Evolutionary conservation across 2,329 filamentous ascomycete genomes (phyloP), one percentile per base, ranked within the genome.

Genomic region (Aquanectria penicillioides): DNA sequence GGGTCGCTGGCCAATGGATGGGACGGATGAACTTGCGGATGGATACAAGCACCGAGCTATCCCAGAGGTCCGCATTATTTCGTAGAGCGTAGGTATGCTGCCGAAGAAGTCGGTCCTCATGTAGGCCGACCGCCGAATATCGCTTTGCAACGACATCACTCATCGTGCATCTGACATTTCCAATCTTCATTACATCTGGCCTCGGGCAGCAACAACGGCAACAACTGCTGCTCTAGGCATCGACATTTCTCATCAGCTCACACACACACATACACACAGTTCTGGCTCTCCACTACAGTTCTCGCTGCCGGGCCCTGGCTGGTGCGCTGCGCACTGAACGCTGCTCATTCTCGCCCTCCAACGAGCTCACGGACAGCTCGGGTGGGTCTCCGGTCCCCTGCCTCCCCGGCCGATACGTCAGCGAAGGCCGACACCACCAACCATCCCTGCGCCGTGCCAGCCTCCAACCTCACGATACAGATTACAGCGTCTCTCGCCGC

Each of bases 381-480:
- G 51, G 68, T 70, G 68, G 68, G 65, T 65, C 68, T 26, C 54
- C 56, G 61, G 57, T 59, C 59, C 65, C 66, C 62, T 69, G 64
- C 55, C 57, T 59, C 65, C 40, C 62, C 63, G 67, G 62, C 60
- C 66, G 64, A 68, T 74, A 75, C 73, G 73, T 75, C 73, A 75
- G 73, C 72, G 65, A 64, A 58, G 62, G 57, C 65, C 61, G 52
- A 46, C 59, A 65, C 60, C 54, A 62, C 38, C 58, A 64, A 54
- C 40, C 65, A 59, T 61, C 66, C 62, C 61, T 62, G 61, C 58
- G 60, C 57, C 38, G 63, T 56, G 59, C 61, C 59, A 61, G 54
- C 67, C 62, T 65, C 57, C 51, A 59, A 50, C 51, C 60, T 66
- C 54, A 57, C 57, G 52, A 50, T 33, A 46, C 51, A 51, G 49